Evolutionary conservation across 202 grass and related monocot species (phyloP), one percentile per base, ranked within the genome.

Genomic region (Brachypodium distachyon): DNA sequence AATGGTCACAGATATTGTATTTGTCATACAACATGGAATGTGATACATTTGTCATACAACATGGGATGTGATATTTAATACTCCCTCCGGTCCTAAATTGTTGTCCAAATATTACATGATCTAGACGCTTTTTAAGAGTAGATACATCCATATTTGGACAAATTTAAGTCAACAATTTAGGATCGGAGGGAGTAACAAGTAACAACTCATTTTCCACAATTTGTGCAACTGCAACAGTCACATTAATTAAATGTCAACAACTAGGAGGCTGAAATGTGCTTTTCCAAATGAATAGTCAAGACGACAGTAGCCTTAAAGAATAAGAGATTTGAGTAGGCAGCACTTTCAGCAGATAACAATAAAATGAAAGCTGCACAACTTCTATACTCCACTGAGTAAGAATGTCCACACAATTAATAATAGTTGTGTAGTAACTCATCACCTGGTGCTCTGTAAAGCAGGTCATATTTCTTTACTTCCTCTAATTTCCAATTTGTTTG

Each of bases 1-100:
- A 81, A 44, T 70, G 56, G 44, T 3, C 70, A 74, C 36, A 88
- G 64, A 33, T 83, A 77, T 11, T 54, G 22, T 60, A 40, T n/a
- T n/a, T n/a, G n/a, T n/a, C n/a, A n/a, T n/a, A n/a, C n/a, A n/a
- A n/a, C n/a, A n/a, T n/a, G n/a, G n/a, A n/a, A n/a, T n/a, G n/a
- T n/a, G n/a, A n/a, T n/a, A n/a, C n/a, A n/a, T n/a, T n/a, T n/a
- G n/a, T n/a, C n/a, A n/a, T n/a, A n/a, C n/a, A n/a, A n/a, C n/a
- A n/a, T n/a, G n/a, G n/a, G n/a, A n/a, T n/a, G n/a, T n/a, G n/a
- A n/a, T n/a, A n/a, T n/a, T n/a, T n/a, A n/a, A n/a, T n/a, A n/a
- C n/a, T n/a, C n/a, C n/a, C n/a, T n/a, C n/a, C n/a, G n/a, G n/a
- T n/a, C n/a, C n/a, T n/a, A n/a, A n/a, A n/a, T n/a, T n/a, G n/a